These are phyloP conservation scores for Mangifera indica DNA, from an alignment of 345 rosid genomes.

Conservation along the genomic window DNA sequence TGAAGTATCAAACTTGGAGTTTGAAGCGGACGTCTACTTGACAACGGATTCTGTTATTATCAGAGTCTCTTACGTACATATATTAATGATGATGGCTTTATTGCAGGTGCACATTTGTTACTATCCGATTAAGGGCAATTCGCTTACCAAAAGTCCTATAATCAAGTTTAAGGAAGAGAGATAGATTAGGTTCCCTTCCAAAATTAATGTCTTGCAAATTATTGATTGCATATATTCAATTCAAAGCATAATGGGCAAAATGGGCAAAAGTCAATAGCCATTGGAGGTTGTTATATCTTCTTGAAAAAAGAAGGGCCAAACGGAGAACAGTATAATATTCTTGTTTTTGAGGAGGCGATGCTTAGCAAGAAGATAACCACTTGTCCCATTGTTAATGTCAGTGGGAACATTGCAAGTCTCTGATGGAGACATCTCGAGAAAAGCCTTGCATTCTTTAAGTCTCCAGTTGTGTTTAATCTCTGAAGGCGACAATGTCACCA, in stretches of 20 bases:
- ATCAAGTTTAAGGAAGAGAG: too few relatives aligned
- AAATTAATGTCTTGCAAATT: too few relatives aligned
- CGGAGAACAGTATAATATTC: slow-evolving; percentile 56
- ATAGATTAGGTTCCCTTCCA: too few relatives aligned
- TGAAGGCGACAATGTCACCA: slow-evolving; percentile 48
- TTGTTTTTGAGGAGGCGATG: slow-evolving; percentile 30
- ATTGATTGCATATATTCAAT: not conserved
- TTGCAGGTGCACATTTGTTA: too few relatives aligned
- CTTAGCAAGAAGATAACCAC: slow-evolving; percentile 49
- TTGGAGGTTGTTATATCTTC: slow-evolving; percentile 31
- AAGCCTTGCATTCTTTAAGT: slow-evolving; percentile 56
- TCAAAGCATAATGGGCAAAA: too few relatives aligned
- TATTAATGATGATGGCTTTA: too few relatives aligned
- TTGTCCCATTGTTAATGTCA: slow-evolving; percentile 52
- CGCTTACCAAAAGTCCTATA: too few relatives aligned
- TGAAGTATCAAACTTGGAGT: slow-evolving; percentile 33
- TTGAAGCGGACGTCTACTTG: slow-evolving; percentile 31
- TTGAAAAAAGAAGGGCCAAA: slow-evolving; percentile 56
- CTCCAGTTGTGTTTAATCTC: slow-evolving; percentile 40
- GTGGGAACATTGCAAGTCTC: slow-evolving; percentile 47
- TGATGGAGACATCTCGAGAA: slow-evolving; percentile 51
- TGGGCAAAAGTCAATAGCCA: slow-evolving; percentile 32
- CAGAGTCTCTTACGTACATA: not conserved
- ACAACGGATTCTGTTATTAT: not conserved
- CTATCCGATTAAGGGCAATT: too few relatives aligned